Conservation (phyloP, 1,284 basidiomycete species). For the Tylopilus sp. region DNA sequence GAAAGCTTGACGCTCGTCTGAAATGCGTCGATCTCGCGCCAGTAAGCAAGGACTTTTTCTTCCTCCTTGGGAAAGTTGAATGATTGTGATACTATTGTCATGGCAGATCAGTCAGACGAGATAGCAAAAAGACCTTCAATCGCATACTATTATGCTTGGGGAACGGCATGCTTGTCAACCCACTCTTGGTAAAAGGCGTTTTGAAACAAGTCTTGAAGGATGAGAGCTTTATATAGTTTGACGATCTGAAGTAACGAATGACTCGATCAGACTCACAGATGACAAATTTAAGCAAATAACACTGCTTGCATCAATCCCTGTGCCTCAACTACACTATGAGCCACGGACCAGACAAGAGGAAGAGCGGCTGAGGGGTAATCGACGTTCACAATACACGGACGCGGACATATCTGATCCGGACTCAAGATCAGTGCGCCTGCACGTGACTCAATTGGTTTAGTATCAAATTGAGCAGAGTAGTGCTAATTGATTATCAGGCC, state of each 20-base stretch:
- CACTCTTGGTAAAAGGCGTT: slow-evolving; percentile 4
- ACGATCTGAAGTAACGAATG: slow-evolving; percentile 4
- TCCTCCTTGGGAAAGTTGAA: slow-evolving; percentile 96
- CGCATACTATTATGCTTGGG: slow-evolving; percentile 45
- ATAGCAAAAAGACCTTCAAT: not conserved
- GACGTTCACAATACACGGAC: not conserved
- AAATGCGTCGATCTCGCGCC: slow-evolving; percentile 99
- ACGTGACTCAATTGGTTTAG: too few relatives aligned
- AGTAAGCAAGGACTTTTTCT: slow-evolving; percentile 92
- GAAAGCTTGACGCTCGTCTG: slow-evolving; percentile 94
- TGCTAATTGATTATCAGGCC: too few relatives aligned
- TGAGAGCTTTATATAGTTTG: slow-evolving; percentile 5
- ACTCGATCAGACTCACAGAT: slow-evolving; percentile 20
- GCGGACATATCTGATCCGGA: slow-evolving; percentile 1
- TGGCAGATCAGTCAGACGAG: slow-evolving; percentile 27
- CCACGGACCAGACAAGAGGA: not conserved
- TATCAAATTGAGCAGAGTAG: too few relatives aligned
- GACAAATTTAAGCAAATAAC: too few relatives aligned
- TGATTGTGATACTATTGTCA: slow-evolving; percentile 70
- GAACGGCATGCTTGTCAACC: slow-evolving; percentile 38
- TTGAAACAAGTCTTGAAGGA: slow-evolving; percentile 1
- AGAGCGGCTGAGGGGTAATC: not conserved
- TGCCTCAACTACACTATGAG: slow-evolving; percentile 3
- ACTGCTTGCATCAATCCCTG: not conserved
- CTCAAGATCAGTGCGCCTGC: not conserved